phyloP scores from a whole-genome alignment of 192 early-diverging fungal species.

The Mycoemilia scoparia region DNA sequence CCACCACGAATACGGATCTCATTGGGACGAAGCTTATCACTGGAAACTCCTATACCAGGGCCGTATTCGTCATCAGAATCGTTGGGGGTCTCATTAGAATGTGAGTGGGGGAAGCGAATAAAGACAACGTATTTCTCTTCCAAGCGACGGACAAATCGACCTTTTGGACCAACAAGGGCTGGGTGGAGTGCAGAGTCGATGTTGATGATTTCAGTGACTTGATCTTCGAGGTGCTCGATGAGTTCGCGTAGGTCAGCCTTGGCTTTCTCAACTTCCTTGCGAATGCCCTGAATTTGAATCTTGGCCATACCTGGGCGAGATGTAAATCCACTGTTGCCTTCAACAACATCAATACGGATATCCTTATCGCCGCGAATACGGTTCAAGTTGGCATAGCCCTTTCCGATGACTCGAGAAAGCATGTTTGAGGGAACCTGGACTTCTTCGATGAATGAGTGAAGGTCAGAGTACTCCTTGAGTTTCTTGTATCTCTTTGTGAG shows the following conservation, averaged over 20 bases:
- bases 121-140: slow-evolving; percentile 61
- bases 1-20: slow-evolving; percentile 69
- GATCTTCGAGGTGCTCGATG: slow-evolving; percentile 49
- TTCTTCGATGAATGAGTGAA: slow-evolving; percentile 50
- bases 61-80: slow-evolving; percentile 33
- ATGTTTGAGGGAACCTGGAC: slow-evolving; percentile 49
- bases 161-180: slow-evolving; percentile 49
- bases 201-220: slow-evolving; percentile 31
- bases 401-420: slow-evolving; percentile 73
- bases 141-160: slow-evolving; percentile 48
- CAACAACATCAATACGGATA: slow-evolving; percentile 46
- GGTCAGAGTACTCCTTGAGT: slow-evolving; percentile 46
- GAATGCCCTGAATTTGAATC: slow-evolving; percentile 64
- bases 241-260: slow-evolving; percentile 47
- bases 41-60: slow-evolving; percentile 7
- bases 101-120: slow-evolving; percentile 46
- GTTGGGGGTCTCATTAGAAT: slow-evolving; percentile 10
- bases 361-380: slow-evolving; percentile 55
- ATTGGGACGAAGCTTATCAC: slow-evolving; percentile 31
- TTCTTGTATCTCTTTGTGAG: slow-evolving; percentile 46
- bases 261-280: slow-evolving; percentile 51
- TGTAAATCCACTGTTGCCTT: background rate
- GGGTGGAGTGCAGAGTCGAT: slow-evolving; percentile 47
- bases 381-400: slow-evolving; percentile 66
- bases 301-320: slow-evolving; percentile 32